phyloP scores from a whole-genome alignment of 768 basidiomycete species.

The Lepiota subincarnata region DNA sequence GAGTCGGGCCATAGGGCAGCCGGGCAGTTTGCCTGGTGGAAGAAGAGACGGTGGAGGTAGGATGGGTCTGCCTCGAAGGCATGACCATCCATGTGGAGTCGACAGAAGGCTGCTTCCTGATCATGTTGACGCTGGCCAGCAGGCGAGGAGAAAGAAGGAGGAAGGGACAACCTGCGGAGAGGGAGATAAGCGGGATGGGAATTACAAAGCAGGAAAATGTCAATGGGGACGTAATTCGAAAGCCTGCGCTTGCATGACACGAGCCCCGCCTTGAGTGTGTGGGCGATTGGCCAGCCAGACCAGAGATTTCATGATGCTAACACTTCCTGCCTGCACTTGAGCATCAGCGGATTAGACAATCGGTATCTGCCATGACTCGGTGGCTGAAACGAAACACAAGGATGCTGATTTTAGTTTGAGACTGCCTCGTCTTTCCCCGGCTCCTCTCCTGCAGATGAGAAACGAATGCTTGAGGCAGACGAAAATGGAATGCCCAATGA shows the following conservation, averaged over 20 bases:
- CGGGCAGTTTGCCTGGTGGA: neutral
- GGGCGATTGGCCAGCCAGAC: neutral
- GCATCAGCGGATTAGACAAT: conserved; percentile 8
- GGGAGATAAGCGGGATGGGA: conserved; percentile 11
- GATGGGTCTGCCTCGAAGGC: neutral
- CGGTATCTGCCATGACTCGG: conserved; percentile 2
- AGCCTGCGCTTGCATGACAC: conserved; percentile 5
- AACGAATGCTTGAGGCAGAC: neutral
- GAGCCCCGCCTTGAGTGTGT: neutral
- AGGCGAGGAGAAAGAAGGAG: neutral
- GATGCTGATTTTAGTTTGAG: neutral
- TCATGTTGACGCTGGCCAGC: conserved; percentile 12
- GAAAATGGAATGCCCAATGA: conserved; percentile 7
- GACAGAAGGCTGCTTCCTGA: conserved; percentile 6
- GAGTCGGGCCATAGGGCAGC: conserved; percentile 4
- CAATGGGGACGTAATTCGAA: neutral
- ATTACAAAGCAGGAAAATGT: conserved; percentile 6
- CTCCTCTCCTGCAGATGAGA: conserved; percentile 4
- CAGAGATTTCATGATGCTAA: conserved; percentile 6
- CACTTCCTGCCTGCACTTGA: conserved; percentile 1
- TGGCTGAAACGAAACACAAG: conserved; percentile 6
- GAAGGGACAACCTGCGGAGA: neutral
- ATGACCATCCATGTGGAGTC: conserved; percentile 1
- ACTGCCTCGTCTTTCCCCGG: neutral
- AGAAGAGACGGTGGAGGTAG: neutral